Evolutionary conservation across 148 eudicot genomes (phyloP).

Genomic region (Selenicereus undatus): DNA sequence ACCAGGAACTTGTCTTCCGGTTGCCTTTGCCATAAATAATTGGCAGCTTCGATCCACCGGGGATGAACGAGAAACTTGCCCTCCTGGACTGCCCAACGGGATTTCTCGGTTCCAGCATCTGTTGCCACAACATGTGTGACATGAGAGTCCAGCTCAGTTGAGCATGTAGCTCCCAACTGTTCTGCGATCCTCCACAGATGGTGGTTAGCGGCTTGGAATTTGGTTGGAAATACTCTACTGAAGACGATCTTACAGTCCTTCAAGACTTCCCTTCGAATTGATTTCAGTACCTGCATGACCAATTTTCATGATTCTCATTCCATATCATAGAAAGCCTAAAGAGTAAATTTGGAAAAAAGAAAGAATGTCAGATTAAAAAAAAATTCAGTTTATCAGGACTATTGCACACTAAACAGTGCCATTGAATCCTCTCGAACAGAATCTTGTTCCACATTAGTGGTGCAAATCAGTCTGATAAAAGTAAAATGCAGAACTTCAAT

Average conservation of each 20-base stretch:
- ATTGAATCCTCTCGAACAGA: too few relatives aligned
- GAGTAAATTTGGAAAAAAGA: neutral
- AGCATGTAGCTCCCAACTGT: slow-evolving; percentile 67
- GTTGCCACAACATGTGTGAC: slow-evolving; percentile 71
- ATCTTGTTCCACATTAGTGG: too few relatives aligned
- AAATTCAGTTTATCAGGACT: neutral
- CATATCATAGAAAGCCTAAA: neutral
- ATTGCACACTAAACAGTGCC: too few relatives aligned
- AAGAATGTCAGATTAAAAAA: neutral
- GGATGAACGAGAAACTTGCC: slow-evolving; percentile 67
- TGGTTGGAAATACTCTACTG: slow-evolving; percentile 54
- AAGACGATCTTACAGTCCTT: slow-evolving; percentile 67
- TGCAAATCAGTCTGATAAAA: too few relatives aligned
- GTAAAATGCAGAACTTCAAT: too few relatives aligned
- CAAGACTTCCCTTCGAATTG: slow-evolving; percentile 55
- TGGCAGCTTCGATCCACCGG: slow-evolving; percentile 68
- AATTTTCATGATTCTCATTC: neutral
- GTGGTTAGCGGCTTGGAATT: slow-evolving; percentile 41
- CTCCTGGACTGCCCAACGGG: slow-evolving; percentile 64
- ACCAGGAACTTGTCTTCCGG: slow-evolving; percentile 75
- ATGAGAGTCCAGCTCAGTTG: slow-evolving; percentile 37
- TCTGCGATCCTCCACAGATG: slow-evolving; percentile 74
- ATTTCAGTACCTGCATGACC: slow-evolving; percentile 46
- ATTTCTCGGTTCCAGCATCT: slow-evolving; percentile 64
- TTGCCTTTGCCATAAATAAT: slow-evolving; percentile 58